phyloP scores from a whole-genome alignment of 176 grass and related monocot genomes.

The Poa pratensis region DNA sequence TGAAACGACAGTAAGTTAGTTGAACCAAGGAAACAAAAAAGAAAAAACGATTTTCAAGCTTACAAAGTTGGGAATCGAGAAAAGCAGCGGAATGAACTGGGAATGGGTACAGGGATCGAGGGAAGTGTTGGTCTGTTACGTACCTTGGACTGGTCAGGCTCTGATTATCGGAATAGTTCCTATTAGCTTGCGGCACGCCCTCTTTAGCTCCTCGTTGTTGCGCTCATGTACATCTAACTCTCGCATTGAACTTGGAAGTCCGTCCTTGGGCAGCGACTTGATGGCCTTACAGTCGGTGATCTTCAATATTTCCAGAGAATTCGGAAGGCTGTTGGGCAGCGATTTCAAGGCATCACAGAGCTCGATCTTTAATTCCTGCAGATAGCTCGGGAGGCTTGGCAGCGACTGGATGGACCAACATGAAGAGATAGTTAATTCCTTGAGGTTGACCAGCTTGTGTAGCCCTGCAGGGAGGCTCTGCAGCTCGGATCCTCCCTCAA shows the following conservation, averaged over 20 bases:
- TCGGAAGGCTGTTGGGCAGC: neutral
- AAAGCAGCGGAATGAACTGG: neutral
- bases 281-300: fast-evolving
- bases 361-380: neutral
- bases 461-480: neutral
- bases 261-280: neutral
- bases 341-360: fast-evolving
- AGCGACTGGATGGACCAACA: neutral
- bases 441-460: neutral
- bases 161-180: neutral
- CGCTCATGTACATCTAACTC: neutral
- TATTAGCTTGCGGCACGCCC: neutral
- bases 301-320: neutral
- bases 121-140: neutral
- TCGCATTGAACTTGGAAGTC: neutral
- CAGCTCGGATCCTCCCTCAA: fast-evolving
- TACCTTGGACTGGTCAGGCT: neutral
- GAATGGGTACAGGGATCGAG: neutral
- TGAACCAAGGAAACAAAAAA: too few species aligned
- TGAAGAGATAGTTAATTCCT: fast-evolving
- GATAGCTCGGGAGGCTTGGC: neutral
- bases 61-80: neutral
- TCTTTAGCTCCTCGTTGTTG: neutral
- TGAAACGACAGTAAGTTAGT: too few species aligned
- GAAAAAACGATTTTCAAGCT: neutral